phyloP scores from a whole-genome alignment of 1,284 basidiomycete species.

The Athelia sp. region DNA sequence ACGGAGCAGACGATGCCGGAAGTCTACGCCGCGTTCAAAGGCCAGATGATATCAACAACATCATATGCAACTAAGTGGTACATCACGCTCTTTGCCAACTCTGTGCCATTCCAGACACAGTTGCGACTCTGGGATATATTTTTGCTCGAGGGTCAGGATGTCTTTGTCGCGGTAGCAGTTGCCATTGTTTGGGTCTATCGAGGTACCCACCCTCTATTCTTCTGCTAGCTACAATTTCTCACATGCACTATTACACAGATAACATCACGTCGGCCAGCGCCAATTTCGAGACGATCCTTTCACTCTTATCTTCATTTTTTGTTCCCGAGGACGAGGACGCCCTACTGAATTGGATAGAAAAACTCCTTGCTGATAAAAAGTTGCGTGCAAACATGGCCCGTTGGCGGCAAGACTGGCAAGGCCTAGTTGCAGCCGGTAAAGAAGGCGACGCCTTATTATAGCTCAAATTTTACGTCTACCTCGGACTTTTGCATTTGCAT shows the following conservation, averaged over 20 bases:
- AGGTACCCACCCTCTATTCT: conserved; percentile 45
- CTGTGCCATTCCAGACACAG: conserved; percentile 95
- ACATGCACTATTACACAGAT: conserved; percentile 41
- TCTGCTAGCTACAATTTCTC: conserved; percentile 5
- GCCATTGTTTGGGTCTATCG: conserved; percentile 88
- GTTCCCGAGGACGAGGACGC: conserved; percentile 84
- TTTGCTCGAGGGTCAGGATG: conserved; percentile 85
- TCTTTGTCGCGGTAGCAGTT: conserved; percentile 81
- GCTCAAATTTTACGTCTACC: too few relatives aligned
- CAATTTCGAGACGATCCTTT: conserved; percentile 89
- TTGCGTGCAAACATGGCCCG: conserved; percentile 61
- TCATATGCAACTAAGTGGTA: conserved; percentile 99
- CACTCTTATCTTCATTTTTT: conserved; percentile 87
- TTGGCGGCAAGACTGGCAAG: conserved; percentile 74
- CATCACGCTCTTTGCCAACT: conserved; percentile 94
- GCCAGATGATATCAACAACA: conserved; percentile 86
- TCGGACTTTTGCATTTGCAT: not conserved
- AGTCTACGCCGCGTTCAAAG: conserved; percentile 81
- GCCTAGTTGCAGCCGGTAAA: conserved; percentile 60
- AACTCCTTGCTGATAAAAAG: conserved; percentile 65
- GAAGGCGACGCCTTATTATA: conserved; percentile 64
- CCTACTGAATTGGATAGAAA: conserved; percentile 77
- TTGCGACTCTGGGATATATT: conserved; percentile 94
- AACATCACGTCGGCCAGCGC: conserved; percentile 71
- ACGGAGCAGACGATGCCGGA: conserved; percentile 83